These are phyloP conservation scores for Stachybotrys elegans DNA, from an alignment of 2,329 filamentous ascomycete species.

Conservation along the genomic window DNA sequence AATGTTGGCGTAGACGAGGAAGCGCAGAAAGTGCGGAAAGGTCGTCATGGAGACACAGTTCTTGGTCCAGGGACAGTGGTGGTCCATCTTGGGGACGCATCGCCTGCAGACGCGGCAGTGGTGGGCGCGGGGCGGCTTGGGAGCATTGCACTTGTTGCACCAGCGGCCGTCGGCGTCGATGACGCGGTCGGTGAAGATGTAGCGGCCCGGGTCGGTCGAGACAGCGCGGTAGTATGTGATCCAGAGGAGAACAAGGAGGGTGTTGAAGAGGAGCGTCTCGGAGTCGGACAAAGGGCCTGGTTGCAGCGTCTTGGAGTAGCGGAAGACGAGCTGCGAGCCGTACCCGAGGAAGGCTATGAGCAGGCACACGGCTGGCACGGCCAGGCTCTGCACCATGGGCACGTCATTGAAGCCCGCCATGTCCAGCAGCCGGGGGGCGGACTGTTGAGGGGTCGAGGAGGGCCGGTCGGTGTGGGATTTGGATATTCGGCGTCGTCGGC, in stretches of 20 bases:
- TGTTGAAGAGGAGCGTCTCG: conserved; percentile 62
- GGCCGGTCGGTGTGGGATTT: too few species aligned
- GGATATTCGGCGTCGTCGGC: too few species aligned
- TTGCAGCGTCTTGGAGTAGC: conserved; percentile 47
- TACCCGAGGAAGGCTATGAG: conserved; percentile 68
- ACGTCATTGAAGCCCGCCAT: conserved; percentile 39
- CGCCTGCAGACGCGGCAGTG: conserved; percentile 74
- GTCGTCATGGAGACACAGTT: conserved; percentile 82
- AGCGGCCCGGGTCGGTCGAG: conserved; percentile 53
- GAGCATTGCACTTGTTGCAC: conserved; percentile 71
- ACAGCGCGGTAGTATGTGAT: conserved; percentile 63
- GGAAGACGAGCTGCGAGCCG: conserved; percentile 67
- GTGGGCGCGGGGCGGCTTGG: conserved; percentile 73
- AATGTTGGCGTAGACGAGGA: conserved; percentile 64
- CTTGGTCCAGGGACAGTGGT: conserved; percentile 80
- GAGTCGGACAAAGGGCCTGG: conserved; percentile 53
- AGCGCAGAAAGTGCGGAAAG: conserved; percentile 77
- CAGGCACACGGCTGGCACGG: conserved; percentile 62
- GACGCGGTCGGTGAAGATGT: conserved; percentile 35
- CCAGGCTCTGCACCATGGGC: conserved; percentile 47
- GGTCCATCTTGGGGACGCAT: conserved; percentile 78
- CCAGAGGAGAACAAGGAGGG: conserved; percentile 58
- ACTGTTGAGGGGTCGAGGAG: too few species aligned
- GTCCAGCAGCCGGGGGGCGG: too few species aligned
- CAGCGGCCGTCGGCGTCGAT: conserved; percentile 42